Evolutionary conservation across 2,329 filamentous ascomycete genomes (phyloP).

Genomic region (Colletotrichum lini): DNA sequence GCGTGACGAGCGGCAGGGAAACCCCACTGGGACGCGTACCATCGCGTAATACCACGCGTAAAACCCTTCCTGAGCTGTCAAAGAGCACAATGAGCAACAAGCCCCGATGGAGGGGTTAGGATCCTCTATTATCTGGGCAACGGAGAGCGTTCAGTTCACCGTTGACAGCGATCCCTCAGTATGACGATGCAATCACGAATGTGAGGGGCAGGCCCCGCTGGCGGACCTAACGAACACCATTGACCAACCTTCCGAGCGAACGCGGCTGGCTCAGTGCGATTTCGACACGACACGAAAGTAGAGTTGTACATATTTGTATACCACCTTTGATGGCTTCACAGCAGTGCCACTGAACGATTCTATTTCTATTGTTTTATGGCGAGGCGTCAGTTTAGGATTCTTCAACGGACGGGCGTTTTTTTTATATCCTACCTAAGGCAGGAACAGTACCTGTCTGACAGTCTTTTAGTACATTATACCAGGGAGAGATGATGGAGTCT

Average conservation of each 20-base stretch:
- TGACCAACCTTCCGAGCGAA: neutral
- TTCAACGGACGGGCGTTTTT: slow-evolving; percentile 19
- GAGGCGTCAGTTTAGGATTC: slow-evolving; percentile 35
- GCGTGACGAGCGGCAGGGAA: slow-evolving; percentile 59
- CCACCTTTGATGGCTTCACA: slow-evolving; percentile 31
- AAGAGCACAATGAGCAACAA: slow-evolving; percentile 55
- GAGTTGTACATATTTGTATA: slow-evolving; percentile 37
- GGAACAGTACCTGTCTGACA: slow-evolving; percentile 18
- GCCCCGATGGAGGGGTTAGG: slow-evolving; percentile 65
- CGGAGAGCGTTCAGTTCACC: slow-evolving; percentile 12
- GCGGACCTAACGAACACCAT: slow-evolving; percentile 28
- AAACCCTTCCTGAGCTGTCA: slow-evolving; percentile 49
- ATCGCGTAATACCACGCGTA: slow-evolving; percentile 61
- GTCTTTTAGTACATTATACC: slow-evolving; percentile 39
- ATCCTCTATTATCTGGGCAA: slow-evolving; percentile 16
- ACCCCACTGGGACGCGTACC: slow-evolving; percentile 64
- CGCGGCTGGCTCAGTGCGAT: neutral
- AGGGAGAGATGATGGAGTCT: slow-evolving; percentile 28
- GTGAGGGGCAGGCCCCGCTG: slow-evolving; percentile 36
- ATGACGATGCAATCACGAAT: neutral
- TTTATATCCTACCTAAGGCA: slow-evolving; percentile 18
- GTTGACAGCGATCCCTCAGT: neutral
- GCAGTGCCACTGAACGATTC: slow-evolving; percentile 30
- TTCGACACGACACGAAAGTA: slow-evolving; percentile 13
- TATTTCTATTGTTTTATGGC: slow-evolving; percentile 34